Conservation (phyloP, 192 early-diverging fungal genomes). For the Neocallimastix lanati region DNA sequence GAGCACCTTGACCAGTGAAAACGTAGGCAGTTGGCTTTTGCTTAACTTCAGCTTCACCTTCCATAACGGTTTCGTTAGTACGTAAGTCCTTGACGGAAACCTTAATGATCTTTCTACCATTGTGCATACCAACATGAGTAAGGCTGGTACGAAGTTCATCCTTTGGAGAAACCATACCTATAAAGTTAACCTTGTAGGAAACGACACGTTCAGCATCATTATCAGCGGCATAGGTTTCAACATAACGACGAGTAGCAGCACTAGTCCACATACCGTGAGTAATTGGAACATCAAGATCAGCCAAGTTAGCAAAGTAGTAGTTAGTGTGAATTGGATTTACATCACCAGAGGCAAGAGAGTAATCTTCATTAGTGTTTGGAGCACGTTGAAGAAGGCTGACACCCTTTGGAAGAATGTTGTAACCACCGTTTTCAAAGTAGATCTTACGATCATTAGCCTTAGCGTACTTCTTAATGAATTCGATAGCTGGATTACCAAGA, state of each 20-base stretch:
- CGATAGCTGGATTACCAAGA: conserved; percentile 70
- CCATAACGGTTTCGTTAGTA: conserved; percentile 61
- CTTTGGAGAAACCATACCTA: conserved; percentile 82
- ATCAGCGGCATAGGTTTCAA: conserved; percentile 86
- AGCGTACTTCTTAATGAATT: conserved; percentile 71
- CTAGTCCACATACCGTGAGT: conserved; percentile 97
- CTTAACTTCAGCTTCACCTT: conserved; percentile 80
- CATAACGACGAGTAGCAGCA: conserved; percentile 82
- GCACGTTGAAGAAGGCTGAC: conserved; percentile 68
- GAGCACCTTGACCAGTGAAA: conserved; percentile 93
- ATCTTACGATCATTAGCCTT: conserved; percentile 71
- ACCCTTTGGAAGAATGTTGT: conserved; percentile 76
- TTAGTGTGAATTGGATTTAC: conserved; percentile 94
- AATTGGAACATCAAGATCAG: conserved; percentile 77
- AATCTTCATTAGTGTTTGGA: conserved; percentile 70
- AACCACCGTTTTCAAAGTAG: conserved; percentile 78
- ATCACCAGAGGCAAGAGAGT: conserved; percentile 73
- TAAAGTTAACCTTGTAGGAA: conserved; percentile 68
- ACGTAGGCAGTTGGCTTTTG: conserved; percentile 80
- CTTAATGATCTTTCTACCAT: conserved; percentile 87
- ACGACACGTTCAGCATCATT: conserved; percentile 76
- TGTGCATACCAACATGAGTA: conserved; percentile 84
- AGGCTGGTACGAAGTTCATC: conserved; percentile 79
- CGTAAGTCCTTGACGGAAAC: conserved; percentile 57
- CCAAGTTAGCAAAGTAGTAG: conserved; percentile 80